Conservation (phyloP, 1,139 yeast species). For the Geotrichum histeridarum region DNA sequence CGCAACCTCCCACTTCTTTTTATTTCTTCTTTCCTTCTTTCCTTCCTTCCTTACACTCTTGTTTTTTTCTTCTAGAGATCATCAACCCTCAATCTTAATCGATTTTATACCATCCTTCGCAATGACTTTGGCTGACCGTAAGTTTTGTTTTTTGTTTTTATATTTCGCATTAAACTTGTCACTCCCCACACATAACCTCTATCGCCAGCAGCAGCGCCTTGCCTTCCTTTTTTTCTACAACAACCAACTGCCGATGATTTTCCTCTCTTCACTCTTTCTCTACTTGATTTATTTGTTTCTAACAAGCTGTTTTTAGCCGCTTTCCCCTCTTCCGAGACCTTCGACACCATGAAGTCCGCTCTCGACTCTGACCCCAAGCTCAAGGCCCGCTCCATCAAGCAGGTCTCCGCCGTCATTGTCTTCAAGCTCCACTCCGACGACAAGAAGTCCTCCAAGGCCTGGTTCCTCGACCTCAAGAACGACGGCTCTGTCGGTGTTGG, state of each 20-base stretch:
- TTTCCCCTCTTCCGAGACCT: constrained; percentile 41
- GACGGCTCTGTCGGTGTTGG: constrained; percentile 52
- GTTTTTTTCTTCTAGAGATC: neutral
- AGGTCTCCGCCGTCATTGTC: constrained; percentile 59
- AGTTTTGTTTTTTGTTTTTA: neutral
- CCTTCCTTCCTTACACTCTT: neutral
- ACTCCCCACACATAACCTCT: too few relatives aligned
- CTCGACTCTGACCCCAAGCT: constrained; percentile 31
- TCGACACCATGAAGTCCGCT: constrained; percentile 37
- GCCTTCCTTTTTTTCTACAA: neutral
- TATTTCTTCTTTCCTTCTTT: neutral
- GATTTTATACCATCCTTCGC: neutral
- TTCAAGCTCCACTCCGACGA: constrained; percentile 67
- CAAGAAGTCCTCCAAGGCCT: constrained; percentile 57
- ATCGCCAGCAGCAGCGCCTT: too few relatives aligned
- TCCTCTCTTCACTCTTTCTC: neutral
- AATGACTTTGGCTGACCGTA: constrained; percentile 25
- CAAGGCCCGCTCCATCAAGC: constrained; percentile 36
- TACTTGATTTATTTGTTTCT: neutral
- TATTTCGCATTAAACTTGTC: too few relatives aligned
- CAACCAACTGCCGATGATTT: neutral
- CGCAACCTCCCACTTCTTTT: neutral
- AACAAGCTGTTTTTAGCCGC: constrained; percentile 23
- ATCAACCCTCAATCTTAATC: neutral
- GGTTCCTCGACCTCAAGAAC: constrained; percentile 69